phyloP scores from a whole-genome alignment of 352 stramenopile species.

The Saprolegnia diclina region DNA sequence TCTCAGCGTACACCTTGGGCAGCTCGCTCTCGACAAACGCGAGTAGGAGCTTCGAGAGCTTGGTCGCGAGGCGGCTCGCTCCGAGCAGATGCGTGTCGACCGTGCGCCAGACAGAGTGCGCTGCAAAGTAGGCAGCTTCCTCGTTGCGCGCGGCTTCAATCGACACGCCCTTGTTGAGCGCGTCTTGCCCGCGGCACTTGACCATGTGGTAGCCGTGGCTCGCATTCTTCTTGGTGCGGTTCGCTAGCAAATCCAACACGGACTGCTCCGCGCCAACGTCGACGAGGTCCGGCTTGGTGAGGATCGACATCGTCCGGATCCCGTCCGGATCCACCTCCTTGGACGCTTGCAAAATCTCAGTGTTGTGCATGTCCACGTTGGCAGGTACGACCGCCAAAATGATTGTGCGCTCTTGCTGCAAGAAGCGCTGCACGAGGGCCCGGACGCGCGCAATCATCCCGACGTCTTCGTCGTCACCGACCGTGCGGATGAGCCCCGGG shows the following conservation, averaged over 20 bases:
- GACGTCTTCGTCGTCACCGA: slow-evolving; percentile 55
- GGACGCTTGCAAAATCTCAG: slow-evolving; percentile 67
- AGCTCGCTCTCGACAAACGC: slow-evolving; percentile 43
- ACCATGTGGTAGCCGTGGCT: slow-evolving; percentile 77
- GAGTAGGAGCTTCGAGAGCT: slow-evolving; percentile 31
- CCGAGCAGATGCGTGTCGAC: slow-evolving; percentile 34
- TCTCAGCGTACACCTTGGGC: slow-evolving; percentile 41
- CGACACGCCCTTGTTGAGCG: slow-evolving; percentile 46
- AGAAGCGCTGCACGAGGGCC: slow-evolving; percentile 61
- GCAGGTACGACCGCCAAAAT: slow-evolving; percentile 79
- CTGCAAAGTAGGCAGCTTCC: slow-evolving; percentile 52
- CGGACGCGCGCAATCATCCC: slow-evolving; percentile 63
- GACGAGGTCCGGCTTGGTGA: slow-evolving; percentile 87
- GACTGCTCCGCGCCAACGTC: slow-evolving; percentile 62
- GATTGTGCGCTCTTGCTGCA: slow-evolving; percentile 67
- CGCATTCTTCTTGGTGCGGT: slow-evolving; percentile 56
- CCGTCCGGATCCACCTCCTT: slow-evolving; percentile 58
- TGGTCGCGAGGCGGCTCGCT: slow-evolving; percentile 36
- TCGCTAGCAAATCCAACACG: slow-evolving; percentile 68
- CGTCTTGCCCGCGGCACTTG: slow-evolving; percentile 72
- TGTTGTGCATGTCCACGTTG: slow-evolving; percentile 82
- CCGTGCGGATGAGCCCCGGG: slow-evolving; percentile 66
- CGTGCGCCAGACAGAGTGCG: slow-evolving; percentile 40
- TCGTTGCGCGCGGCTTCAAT: slow-evolving; percentile 48
- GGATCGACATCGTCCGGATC: slow-evolving; percentile 75